Percentiles rank a stretch among this genome's conserved stretches.
These are phyloP conservation scores for Solanum tarijense DNA, from an alignment of 257 asterid genomes.

Conservation along the genomic window DNA sequence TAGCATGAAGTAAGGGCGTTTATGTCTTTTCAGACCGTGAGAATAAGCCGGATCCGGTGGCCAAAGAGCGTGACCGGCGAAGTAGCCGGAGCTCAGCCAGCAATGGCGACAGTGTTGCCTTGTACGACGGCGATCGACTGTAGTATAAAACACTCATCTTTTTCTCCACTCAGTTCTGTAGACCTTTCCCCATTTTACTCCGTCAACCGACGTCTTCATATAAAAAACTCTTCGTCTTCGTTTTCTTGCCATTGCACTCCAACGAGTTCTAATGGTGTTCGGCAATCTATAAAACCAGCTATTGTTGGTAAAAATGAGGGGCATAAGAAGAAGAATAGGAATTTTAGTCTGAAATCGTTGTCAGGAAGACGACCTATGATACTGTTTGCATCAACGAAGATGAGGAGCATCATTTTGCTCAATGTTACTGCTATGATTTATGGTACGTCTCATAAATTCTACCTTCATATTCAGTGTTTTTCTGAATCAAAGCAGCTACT, in stretches of 20 bases:
- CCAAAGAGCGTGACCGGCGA: not conserved
- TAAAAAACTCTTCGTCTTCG: not conserved
- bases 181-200: not conserved
- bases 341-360: slow-evolving; percentile 20
- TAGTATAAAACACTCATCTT: not conserved
- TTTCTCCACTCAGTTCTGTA: not conserved
- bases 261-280: not conserved
- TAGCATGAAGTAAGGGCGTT: not conserved
- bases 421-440: slow-evolving; percentile 53
- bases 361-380: slow-evolving; percentile 28
- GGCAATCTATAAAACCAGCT: not conserved
- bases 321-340: not conserved
- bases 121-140: not conserved
- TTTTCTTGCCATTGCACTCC: not conserved
- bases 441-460: slow-evolving; percentile 25
- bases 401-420: slow-evolving; percentile 58
- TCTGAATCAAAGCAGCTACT: not conserved
- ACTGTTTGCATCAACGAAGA: slow-evolving; percentile 41
- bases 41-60: not conserved
- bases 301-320: not conserved
- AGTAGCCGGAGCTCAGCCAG: not conserved
- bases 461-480: not conserved
- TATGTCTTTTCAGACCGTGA: not conserved
- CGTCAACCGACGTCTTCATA: not conserved
- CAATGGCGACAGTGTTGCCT: not conserved